Base-by-base conservation (phyloP, 139 green algal species). In the Picochlorum sp. region DNA sequence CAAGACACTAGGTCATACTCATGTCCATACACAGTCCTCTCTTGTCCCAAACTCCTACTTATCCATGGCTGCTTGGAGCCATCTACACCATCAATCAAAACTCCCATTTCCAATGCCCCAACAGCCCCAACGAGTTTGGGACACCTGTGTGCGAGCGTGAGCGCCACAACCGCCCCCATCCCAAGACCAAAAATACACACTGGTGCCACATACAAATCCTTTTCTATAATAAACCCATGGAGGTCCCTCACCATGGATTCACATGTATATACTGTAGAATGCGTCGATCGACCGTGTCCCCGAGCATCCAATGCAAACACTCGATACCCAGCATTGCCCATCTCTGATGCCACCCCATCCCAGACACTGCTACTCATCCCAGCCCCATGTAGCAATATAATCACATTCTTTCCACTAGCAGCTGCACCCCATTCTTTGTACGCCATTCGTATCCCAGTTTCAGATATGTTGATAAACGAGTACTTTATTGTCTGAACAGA, bases 141-240 rank as follows among this genome's bases (percentile, higher is more conserved):
- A 28, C 34, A 21, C 10, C 47, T 20, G 44, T 57, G 28, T 5
- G 70, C 75, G 4, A 82, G 49, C 5, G 49, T 31, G n/a, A 75
- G 30, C 2, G 38, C 75, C 9, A 72, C 59, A 5, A 56, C 60
- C 1, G 50, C 77, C 5, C 77, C 77, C 26, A 78, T 47, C 21
- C 73, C 77, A 20, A 44, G 57, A 1, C 77, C 77, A n/a, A 78
- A 65, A 3, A 83, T 14, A 1, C 67, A 74, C 10, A 83, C 15
- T 10, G 77, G 77, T 2, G 38, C 24, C 11, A 57, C 52, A 50
- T 83, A 83, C 31, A 83, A 57, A 57, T 83, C 77, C n/a, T 70
- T 58, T 14, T 67, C 74, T 6, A 76, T 37, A 4, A 83, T 72
- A 49, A 83, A 70, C 4, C 54, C 70, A 50, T 76, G 47, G 3